These are phyloP conservation scores for Nannochloropsis granulata DNA, from an alignment of 108 stramenopile species.

Conservation along the genomic window DNA sequence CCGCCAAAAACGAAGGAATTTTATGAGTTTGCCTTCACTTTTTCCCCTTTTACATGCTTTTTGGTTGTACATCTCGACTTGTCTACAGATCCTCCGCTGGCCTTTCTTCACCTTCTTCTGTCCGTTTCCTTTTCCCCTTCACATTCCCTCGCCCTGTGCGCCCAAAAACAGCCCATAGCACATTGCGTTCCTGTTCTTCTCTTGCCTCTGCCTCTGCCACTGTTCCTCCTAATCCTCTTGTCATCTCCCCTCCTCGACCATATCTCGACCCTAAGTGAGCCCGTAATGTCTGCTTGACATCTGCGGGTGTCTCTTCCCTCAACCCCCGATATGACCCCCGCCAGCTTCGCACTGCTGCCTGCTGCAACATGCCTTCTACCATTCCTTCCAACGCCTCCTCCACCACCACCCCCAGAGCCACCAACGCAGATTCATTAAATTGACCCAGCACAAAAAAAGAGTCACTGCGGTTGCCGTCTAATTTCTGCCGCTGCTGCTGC, in stretches of 20 bases:
- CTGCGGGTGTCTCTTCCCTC: not conserved
- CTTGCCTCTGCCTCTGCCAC: not conserved
- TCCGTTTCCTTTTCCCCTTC: no score
- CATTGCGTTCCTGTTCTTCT: not conserved
- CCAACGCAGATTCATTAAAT: not conserved
- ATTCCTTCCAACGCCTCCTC: not conserved
- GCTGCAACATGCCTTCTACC: not conserved
- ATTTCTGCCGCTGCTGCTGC: not conserved
- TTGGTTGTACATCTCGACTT: not conserved
- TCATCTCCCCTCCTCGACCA: no score
- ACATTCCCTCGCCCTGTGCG: not conserved
- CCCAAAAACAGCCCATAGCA: not conserved
- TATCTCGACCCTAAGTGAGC: not conserved
- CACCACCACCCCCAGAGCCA: not conserved
- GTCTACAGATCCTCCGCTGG: not conserved
- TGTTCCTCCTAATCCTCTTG: no score
- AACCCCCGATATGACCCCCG: not conserved
- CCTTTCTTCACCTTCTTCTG: not conserved
- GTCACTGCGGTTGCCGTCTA: not conserved
- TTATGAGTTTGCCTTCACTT: no score
- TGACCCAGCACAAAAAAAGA: not conserved
- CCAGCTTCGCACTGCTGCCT: not conserved
- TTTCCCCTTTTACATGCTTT: no score
- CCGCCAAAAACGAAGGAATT: no score
- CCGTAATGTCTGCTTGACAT: not conserved